These are phyloP conservation scores for Dothiorella sarmentorum DNA, from an alignment of 2,329 filamentous ascomycete species.

Conservation along the genomic window DNA sequence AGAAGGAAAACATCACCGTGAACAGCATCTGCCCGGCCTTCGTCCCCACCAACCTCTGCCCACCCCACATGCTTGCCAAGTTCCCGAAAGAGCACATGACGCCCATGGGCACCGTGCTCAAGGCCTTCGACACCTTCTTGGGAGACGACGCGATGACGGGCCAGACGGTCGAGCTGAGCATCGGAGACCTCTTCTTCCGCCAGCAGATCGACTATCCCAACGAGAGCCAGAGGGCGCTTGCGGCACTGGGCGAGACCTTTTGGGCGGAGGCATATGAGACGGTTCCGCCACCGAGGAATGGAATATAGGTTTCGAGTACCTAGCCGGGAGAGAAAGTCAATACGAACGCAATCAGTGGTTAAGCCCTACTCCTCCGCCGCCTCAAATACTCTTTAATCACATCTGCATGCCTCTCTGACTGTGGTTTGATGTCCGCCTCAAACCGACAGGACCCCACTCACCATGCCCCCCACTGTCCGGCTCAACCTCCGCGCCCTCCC, in stretches of 20 bases:
- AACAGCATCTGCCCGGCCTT: slow-evolving; percentile 43
- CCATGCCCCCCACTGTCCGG: slow-evolving; percentile 30
- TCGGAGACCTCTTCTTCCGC: slow-evolving; percentile 42
- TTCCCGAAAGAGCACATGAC: slow-evolving; percentile 42
- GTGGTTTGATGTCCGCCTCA: slow-evolving; percentile 30
- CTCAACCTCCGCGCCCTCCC: slow-evolving; percentile 25
- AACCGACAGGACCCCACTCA: slow-evolving; percentile 33
- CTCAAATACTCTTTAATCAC: slow-evolving; percentile 26
- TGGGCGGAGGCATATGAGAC: slow-evolving; percentile 34
- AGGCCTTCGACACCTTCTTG: slow-evolving; percentile 39
- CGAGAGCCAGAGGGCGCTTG: slow-evolving; percentile 41
- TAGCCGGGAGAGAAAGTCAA: too few species aligned
- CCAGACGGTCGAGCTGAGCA: slow-evolving; percentile 40
- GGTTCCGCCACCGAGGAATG: slow-evolving; percentile 23
- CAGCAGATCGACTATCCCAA: slow-evolving; percentile 38
- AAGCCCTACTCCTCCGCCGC: slow-evolving; percentile 27
- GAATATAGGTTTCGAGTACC: neutral
- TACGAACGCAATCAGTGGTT: too few species aligned
- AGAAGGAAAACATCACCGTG: slow-evolving; percentile 36
- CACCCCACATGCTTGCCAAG: slow-evolving; percentile 34
- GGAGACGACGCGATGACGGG: slow-evolving; percentile 36
- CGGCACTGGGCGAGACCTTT: slow-evolving; percentile 27
- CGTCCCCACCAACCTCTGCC: slow-evolving; percentile 39
- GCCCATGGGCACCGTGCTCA: slow-evolving; percentile 39
- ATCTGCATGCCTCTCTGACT: slow-evolving; percentile 25